Evolutionary conservation across 768 basidiomycete genomes (phyloP).

Genomic region (Lentinula guzmanii): DNA sequence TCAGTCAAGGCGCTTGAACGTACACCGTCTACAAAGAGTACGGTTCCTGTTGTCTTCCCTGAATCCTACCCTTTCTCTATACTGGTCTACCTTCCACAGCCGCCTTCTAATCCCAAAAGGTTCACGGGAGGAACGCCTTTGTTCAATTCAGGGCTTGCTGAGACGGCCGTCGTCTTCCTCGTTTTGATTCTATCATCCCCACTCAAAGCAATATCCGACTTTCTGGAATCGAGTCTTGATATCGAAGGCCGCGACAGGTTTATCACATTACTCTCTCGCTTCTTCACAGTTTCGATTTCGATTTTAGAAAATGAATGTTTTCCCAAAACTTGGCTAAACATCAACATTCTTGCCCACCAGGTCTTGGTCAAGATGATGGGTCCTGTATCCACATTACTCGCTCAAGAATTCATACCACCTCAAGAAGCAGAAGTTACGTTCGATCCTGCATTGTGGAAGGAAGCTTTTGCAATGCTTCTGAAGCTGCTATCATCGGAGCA

Average conservation of each 20-base stretch:
- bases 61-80: constrained; percentile 92
- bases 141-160: constrained; percentile 77
- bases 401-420: constrained; percentile 73
- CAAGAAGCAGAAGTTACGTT: constrained; percentile 61
- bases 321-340: constrained; percentile 87
- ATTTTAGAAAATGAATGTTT: constrained; percentile 86
- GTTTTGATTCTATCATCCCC: constrained; percentile 79
- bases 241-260: constrained; percentile 87
- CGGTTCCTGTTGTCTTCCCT: constrained; percentile 80
- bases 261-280: constrained; percentile 58
- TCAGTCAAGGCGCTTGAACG: constrained; percentile 68
- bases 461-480: constrained; percentile 76
- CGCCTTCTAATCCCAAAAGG: constrained; percentile 32
- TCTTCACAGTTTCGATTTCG: constrained; percentile 77
- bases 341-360: constrained; percentile 83
- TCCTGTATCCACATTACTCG: constrained; percentile 70
- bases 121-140: constrained; percentile 38
- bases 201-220: constrained; percentile 67
- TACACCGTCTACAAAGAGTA: constrained; percentile 53
- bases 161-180: constrained; percentile 80
- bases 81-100: constrained; percentile 54
- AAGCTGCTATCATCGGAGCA: constrained; percentile 86
- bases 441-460: constrained; percentile 74
- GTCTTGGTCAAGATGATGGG: constrained; percentile 87
- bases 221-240: constrained; percentile 75